Percentiles rank a stretch among this genome's conserved stretches.
Conservation (phyloP, 441 rosid species). For the Populus hybrid region DNA sequence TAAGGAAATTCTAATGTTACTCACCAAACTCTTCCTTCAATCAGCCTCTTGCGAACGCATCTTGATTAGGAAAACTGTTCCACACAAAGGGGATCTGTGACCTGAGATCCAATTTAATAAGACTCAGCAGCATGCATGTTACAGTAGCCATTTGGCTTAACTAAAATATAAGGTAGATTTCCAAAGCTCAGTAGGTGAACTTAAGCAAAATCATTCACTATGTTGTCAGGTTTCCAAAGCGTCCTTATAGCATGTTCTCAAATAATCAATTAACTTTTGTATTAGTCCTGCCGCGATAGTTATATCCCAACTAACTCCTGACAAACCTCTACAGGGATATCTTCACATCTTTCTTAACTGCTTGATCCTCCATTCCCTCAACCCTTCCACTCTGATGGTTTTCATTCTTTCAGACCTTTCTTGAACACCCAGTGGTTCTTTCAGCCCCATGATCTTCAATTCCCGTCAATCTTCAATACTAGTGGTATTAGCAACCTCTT, state of each 20-base stretch:
- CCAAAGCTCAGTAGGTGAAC: slow-evolving; percentile 26
- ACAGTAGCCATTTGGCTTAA: neutral
- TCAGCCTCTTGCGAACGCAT: slow-evolving; percentile 50
- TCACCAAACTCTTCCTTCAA: slow-evolving; percentile 84
- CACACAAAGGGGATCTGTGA: slow-evolving; percentile 53
- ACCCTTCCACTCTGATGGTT: neutral
- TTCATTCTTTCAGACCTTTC: slow-evolving; percentile 10
- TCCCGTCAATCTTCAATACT: slow-evolving; percentile 12
- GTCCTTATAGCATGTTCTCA: slow-evolving; percentile 42
- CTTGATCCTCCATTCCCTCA: slow-evolving; percentile 15
- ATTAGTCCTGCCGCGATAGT: slow-evolving; percentile 79
- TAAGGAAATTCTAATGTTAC: slow-evolving; percentile 11
- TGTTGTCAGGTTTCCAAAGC: slow-evolving; percentile 38
- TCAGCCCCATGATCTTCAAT: slow-evolving; percentile 13
- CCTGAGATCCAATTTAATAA: slow-evolving; percentile 53
- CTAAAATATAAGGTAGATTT: neutral
- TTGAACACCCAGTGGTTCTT: slow-evolving; percentile 5
- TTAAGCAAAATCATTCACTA: slow-evolving; percentile 45
- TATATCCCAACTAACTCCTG: slow-evolving; percentile 79
- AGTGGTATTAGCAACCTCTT: slow-evolving; percentile 30
- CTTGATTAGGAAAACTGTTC: slow-evolving; percentile 59
- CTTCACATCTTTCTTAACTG: slow-evolving; percentile 23
- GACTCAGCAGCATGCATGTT: slow-evolving; percentile 22
- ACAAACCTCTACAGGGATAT: slow-evolving; percentile 27
- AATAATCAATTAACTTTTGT: slow-evolving; percentile 59